Evolutionary conservation across 768 basidiomycete species (phyloP).

Genomic region (Suillus tomentosus): DNA sequence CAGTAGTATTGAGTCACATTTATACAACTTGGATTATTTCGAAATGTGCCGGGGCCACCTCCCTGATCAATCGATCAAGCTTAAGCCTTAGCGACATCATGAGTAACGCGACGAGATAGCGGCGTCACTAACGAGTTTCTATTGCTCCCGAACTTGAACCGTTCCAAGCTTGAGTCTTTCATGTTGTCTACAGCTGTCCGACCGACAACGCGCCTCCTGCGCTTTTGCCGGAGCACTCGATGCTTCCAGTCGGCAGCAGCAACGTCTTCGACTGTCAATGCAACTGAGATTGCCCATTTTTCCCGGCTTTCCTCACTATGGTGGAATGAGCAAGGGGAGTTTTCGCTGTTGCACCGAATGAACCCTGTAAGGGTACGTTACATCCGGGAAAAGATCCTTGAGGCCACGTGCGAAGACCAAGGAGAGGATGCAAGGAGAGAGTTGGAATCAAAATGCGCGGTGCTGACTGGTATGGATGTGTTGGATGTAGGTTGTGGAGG

Average conservation of each 20-base stretch:
- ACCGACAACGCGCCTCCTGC: conserved; percentile 18
- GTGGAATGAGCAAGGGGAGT: conserved; percentile 96
- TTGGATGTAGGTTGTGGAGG: conserved; percentile 97
- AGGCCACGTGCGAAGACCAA: conserved; percentile 58
- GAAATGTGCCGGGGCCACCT: neutral
- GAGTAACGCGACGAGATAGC: neutral
- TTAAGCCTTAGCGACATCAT: neutral
- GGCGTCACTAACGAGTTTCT: neutral
- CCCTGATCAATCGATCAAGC: neutral
- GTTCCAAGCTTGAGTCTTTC: neutral
- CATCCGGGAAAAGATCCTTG: conserved; percentile 73
- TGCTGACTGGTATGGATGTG: conserved; percentile 67
- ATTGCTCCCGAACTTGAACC: neutral
- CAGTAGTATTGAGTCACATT: neutral
- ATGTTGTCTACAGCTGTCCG: conserved; percentile 26
- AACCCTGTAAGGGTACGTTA: conserved; percentile 88
- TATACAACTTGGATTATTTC: neutral
- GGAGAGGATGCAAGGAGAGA: conserved; percentile 34
- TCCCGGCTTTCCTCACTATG: conserved; percentile 86
- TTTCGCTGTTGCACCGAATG: conserved; percentile 88
- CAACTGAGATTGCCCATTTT: conserved; percentile 85
- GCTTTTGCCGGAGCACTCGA: conserved; percentile 10
- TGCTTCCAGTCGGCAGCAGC: conserved; percentile 25
- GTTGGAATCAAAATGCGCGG: conserved; percentile 32
- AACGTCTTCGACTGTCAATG: conserved; percentile 51